Evolutionary conservation across 2,329 filamentous ascomycete genomes (phyloP).

Genomic region (Cladophialophora psammophila): DNA sequence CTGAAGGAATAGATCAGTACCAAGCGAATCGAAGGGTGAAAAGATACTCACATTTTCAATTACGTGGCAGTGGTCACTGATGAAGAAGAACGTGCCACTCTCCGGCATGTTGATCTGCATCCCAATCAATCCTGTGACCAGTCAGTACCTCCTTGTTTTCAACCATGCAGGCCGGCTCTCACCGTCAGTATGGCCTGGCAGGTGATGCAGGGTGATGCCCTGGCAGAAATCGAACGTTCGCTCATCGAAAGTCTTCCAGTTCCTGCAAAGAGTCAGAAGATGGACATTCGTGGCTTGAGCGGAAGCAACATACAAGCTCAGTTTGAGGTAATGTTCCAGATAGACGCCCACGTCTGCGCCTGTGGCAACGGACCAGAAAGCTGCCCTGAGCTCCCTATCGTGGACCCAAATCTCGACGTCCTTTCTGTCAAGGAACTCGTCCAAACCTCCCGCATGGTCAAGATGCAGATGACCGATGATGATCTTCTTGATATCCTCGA

Average conservation of each 20-base stretch:
- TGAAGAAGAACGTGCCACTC: constrained; percentile 40
- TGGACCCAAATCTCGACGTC: constrained; percentile 41
- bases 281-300: neutral
- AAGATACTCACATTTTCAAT: constrained; percentile 39
- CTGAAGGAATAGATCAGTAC: constrained; percentile 25
- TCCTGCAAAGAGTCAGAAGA: constrained; percentile 27
- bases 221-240: constrained; percentile 40
- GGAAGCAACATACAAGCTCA: constrained; percentile 35
- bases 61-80: constrained; percentile 40
- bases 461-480: constrained; percentile 41
- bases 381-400: constrained; percentile 35
- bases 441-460: constrained; percentile 40
- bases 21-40: neutral
- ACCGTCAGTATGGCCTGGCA: constrained; percentile 40
- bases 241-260: constrained; percentile 41
- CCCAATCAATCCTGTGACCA: constrained; percentile 34
- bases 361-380: constrained; percentile 40
- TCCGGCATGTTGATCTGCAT: constrained; percentile 42
- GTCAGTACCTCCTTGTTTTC: constrained; percentile 19
- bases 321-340: constrained; percentile 40
- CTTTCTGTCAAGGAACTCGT: constrained; percentile 37
- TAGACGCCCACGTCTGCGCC: constrained; percentile 40
- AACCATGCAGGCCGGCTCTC: constrained; percentile 11
- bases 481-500: constrained; percentile 41
- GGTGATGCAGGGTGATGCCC: constrained; percentile 39